These are phyloP conservation scores for Linanthus parryae DNA, from an alignment of 148 eudicot genomes.

Conservation along the genomic window DNA sequence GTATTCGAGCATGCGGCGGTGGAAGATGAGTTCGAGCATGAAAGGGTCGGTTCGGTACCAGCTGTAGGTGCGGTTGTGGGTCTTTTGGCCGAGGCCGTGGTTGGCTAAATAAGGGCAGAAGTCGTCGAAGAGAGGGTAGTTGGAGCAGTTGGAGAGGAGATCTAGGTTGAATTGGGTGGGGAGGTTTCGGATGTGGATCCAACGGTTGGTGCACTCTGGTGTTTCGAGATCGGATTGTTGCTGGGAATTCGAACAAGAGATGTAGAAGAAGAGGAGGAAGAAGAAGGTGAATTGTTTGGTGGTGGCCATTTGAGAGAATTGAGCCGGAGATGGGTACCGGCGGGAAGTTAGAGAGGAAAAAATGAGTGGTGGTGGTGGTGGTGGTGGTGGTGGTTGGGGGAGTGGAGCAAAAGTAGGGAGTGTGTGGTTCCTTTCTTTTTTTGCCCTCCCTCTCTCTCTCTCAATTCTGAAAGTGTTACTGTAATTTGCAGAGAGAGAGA, in stretches of 20 bases:
- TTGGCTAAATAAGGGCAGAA: conserved; percentile 64
- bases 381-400: no score
- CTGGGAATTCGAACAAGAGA: conserved; percentile 5
- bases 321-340: no score
- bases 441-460: no score
- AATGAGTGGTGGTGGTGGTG: no score
- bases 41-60: conserved; percentile 79
- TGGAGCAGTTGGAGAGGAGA: conserved; percentile 65
- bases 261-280: conserved; percentile 19
- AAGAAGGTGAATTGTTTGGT: conserved; percentile 1
- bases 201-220: conserved; percentile 34
- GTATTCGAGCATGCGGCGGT: conserved; percentile 83
- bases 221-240: conserved; percentile 25
- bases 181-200: conserved; percentile 76
- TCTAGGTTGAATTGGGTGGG: conserved; percentile 65
- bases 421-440: no score
- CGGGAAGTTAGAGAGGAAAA: no score
- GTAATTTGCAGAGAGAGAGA: no score
- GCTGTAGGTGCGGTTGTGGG: conserved; percentile 63
- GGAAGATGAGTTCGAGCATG: conserved; percentile 75
- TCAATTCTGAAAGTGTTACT: no score
- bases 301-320: no score
- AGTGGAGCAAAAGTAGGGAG: no score
- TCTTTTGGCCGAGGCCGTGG: conserved; percentile 77
- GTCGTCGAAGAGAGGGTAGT: conserved; percentile 38